Evolutionary conservation across 257 asterid species (phyloP), one percentile per base, ranked within the genome.

Genomic region (Jaltomata sinuosa): DNA sequence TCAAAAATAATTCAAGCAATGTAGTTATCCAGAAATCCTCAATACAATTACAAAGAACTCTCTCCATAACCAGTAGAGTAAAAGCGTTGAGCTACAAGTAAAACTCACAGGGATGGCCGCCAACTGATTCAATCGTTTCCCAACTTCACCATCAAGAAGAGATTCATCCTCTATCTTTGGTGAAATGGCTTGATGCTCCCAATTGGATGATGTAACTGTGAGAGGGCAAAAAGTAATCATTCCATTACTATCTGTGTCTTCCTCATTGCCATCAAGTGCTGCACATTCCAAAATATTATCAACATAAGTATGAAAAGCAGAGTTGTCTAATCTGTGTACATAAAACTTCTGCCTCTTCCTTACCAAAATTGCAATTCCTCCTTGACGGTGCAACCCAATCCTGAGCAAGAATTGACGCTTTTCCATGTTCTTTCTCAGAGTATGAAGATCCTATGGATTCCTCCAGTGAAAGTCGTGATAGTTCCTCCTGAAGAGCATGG

Each of bases 401-500:
- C 89, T 93, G 99, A 88, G 91, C 86, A 85, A 90, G 93, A 92
- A 92, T 79, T 14, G 93, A 92, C 11, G 80, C 91, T 77, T 89
- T 88, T 80, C 88, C 90, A 84, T 91, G 86, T 78, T 91, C 88
- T 76, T 86, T 91, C 47, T 80, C 83, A n/a, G 84, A 82, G 85
- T 79, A 85, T 64, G 85, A 72, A 87, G 89, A 86, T 67, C 91
- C 92, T 0, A 84, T 81, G 11, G 93, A 86, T 85, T 92, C 94
- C n/a, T 86, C 89, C 45, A 83, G 84, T 15, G 89, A 89, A 87
- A 94, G 83, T 78, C 87, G 88, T 18, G 93, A 88, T 52, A 95
- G 88, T 89, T 93, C 99, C 91, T 94, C 99, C 86, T 94, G 99
- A 85, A 93, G 92, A 86, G 99, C 92, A 47, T 62, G 91, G 29